Conservation (phyloP, 208 protist genomes). For the Leishmania gerbilli region DNA sequence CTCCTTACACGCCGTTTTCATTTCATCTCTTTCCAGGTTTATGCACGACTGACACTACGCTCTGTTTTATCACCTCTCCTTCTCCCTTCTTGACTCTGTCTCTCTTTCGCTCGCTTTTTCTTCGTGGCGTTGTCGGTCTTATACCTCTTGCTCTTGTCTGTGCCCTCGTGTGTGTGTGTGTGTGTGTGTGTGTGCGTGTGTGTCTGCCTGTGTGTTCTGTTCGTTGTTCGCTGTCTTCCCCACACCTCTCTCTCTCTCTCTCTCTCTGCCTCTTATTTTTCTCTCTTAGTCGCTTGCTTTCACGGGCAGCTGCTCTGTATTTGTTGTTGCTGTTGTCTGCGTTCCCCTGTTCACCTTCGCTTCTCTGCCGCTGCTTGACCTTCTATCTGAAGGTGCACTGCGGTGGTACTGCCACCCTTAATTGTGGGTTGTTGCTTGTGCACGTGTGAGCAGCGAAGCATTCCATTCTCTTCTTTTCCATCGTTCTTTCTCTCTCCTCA, state of each 20-base stretch:
- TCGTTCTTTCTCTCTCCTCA: neutral
- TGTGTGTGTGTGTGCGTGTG: neutral
- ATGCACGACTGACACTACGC: neutral
- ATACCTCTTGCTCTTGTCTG: neutral
- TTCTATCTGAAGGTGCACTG: neutral
- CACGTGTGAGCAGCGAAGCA: neutral
- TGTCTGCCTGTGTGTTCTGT: neutral
- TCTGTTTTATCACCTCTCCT: neutral
- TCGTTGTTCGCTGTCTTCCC: neutral
- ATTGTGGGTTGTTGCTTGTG: neutral
- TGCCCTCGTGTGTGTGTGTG: neutral
- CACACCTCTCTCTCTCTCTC: neutral
- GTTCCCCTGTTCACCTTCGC: neutral
- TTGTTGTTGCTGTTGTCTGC: neutral
- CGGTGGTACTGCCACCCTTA: neutral
- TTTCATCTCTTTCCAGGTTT: neutral
- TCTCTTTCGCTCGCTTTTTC: slow-evolving; percentile 1
- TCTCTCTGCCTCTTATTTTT: neutral
- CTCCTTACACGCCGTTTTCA: neutral
- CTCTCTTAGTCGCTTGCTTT: neutral
- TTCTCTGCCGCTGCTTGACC: neutral
- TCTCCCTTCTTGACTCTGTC: neutral
- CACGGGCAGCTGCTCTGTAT: neutral
- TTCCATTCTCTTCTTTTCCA: neutral
- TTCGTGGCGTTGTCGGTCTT: neutral